A percentile compares a stretch with the other conserved stretches of the same genome.
Conservation (phyloP, 805 yeast genomes). For the Candida maltosa region DNA sequence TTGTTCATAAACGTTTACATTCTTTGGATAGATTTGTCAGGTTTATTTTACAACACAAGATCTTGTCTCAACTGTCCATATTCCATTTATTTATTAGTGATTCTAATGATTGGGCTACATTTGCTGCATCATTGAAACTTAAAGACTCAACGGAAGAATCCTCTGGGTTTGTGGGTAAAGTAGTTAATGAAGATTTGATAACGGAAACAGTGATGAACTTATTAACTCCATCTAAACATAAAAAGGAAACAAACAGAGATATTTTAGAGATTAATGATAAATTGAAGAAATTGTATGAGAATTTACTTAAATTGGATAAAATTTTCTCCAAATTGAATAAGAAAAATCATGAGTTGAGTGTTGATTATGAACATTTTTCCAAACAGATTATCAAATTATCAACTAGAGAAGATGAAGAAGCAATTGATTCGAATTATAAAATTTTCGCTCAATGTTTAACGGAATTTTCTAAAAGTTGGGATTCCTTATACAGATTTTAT, state of each 20-base stretch:
- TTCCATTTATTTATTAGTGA: constrained; percentile 68
- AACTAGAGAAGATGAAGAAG: constrained; percentile 26
- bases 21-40: constrained; percentile 75
- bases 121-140: constrained; percentile 52
- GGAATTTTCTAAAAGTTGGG: constrained; percentile 38
- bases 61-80: constrained; percentile 64
- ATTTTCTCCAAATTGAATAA: constrained; percentile 70
- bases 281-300: constrained; percentile 81
- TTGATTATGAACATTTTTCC: constrained; percentile 70
- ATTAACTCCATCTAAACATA: constrained; percentile 65
- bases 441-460: constrained; percentile 36
- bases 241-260: constrained; percentile 72
- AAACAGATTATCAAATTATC: constrained; percentile 68
- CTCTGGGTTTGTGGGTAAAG: constrained; percentile 30
- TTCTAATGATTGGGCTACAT: constrained; percentile 70
- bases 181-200: constrained; percentile 68
- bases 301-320: constrained; percentile 72
- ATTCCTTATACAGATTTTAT: constrained; percentile 42
- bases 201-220: constrained; percentile 92
- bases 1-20: constrained; percentile 77
- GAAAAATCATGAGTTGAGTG: constrained; percentile 68
- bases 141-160: constrained; percentile 15
- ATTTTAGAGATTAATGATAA: constrained; percentile 66
- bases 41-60: constrained; percentile 73
- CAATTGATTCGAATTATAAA: constrained; percentile 28